Evolutionary conservation across 768 basidiomycete species (phyloP).

Genomic region (Suillus lakei): DNA sequence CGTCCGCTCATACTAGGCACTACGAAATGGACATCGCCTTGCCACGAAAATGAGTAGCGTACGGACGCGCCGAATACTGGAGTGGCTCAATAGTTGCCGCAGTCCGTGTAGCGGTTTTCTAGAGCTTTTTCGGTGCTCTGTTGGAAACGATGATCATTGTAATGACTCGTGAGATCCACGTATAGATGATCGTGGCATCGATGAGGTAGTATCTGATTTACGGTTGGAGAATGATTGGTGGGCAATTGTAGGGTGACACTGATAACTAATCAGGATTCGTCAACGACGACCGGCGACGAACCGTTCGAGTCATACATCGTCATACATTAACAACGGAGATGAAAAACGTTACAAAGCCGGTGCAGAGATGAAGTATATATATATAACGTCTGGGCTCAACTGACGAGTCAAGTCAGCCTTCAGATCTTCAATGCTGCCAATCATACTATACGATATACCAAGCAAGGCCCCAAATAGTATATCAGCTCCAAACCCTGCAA

Average conservation of each 20-base stretch:
- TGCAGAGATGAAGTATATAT: neutral
- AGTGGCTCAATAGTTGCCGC: neutral
- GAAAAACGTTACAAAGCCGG: neutral
- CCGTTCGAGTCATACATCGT: neutral
- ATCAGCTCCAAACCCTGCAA: constrained; percentile 41
- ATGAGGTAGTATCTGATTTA: neutral
- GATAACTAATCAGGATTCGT: neutral
- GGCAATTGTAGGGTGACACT: neutral
- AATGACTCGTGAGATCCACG: neutral
- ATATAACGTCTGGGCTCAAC: neutral
- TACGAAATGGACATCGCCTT: neutral
- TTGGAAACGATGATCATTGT: too few relatives aligned
- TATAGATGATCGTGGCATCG: too few relatives aligned
- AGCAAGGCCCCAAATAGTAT: constrained; percentile 25
- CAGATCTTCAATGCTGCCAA: constrained; percentile 16
- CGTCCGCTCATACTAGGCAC: neutral
- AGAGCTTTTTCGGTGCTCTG: neutral
- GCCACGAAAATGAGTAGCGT: neutral
- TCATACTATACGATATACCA: constrained; percentile 47
- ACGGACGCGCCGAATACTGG: neutral
- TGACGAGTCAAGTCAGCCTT: neutral
- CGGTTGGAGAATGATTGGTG: neutral
- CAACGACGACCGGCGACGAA: too few relatives aligned
- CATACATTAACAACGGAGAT: neutral
- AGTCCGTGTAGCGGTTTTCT: neutral